Evolutionary conservation across 495 filamentous ascomycete species (phyloP).

Genomic region (Letharia columbiana): DNA sequence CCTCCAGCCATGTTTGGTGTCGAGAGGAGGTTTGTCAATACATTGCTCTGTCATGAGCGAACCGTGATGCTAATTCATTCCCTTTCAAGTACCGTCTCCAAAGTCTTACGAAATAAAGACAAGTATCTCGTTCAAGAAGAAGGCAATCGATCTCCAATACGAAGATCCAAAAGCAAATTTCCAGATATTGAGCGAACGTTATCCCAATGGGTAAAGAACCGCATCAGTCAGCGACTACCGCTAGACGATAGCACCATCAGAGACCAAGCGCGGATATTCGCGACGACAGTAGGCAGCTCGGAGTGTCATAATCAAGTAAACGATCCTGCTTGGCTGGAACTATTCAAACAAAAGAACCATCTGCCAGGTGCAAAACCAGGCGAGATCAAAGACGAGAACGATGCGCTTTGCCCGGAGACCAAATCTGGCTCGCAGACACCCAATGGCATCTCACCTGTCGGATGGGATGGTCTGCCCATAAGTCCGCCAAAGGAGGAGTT

Average conservation of each 20-base stretch:
- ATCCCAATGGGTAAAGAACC: conserved; percentile 77
- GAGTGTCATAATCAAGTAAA: conserved; percentile 72
- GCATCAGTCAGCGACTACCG: conserved; percentile 63
- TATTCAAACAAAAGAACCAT: conserved; percentile 91
- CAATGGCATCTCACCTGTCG: conserved; percentile 63
- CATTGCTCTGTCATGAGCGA: conserved; percentile 1
- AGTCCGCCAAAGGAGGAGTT: conserved; percentile 60
- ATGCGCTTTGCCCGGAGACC: conserved; percentile 31
- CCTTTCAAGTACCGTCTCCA: conserved; percentile 77
- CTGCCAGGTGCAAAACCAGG: conserved; percentile 54
- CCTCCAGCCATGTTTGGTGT: conserved; percentile 80
- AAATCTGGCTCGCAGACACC: conserved; percentile 58
- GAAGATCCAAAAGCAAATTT: conserved; percentile 81
- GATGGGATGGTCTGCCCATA: conserved; percentile 53
- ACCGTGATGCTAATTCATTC: conserved; percentile 6
- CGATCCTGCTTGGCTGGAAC: conserved; percentile 78
- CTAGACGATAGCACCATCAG: conserved; percentile 77
- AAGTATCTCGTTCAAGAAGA: conserved; percentile 91
- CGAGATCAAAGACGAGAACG: conserved; percentile 35
- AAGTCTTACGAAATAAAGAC: conserved; percentile 91
- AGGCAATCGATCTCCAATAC: conserved; percentile 78
- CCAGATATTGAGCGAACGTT: conserved; percentile 95
- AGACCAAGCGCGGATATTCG: conserved; percentile 83
- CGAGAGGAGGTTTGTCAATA: conserved; percentile 70
- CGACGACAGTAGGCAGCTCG: conserved; percentile 60